phyloP scores from a whole-genome alignment of 2,329 filamentous ascomycete species.

The Talaromyces sp. region DNA sequence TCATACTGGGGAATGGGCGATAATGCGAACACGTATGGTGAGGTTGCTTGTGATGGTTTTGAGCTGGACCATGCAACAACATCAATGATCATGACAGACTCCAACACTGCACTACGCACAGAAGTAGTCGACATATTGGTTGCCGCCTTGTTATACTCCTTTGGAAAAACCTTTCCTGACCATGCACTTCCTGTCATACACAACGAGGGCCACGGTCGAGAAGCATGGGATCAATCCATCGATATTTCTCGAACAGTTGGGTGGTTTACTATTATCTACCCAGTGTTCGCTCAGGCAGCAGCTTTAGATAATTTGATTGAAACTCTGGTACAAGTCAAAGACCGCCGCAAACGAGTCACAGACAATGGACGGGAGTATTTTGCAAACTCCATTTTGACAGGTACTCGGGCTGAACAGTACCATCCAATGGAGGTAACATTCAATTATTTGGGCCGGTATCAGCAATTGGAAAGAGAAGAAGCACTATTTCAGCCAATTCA shows the following conservation, averaged over 20 bases:
- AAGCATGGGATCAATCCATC: slow-evolving; percentile 40
- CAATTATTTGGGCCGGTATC: slow-evolving; percentile 34
- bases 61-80: slow-evolving; percentile 24
- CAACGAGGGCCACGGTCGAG: slow-evolving; percentile 46
- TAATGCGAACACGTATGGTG: slow-evolving; percentile 26
- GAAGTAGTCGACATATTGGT: slow-evolving; percentile 33
- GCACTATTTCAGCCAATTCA: slow-evolving; percentile 40
- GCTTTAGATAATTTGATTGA: slow-evolving; percentile 22
- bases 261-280: slow-evolving; percentile 48
- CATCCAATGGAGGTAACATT: slow-evolving; percentile 36
- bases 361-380: slow-evolving; percentile 37
- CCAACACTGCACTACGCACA: slow-evolving; percentile 26
- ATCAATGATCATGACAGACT: slow-evolving; percentile 23
- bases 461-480: slow-evolving; percentile 41
- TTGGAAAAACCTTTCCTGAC: slow-evolving; percentile 37
- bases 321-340: slow-evolving; percentile 32
- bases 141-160: slow-evolving; percentile 37
- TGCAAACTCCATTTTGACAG: slow-evolving; percentile 24
- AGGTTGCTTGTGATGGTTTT: slow-evolving; percentile 29
- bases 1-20: slow-evolving; percentile 30
- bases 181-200: slow-evolving; percentile 37
- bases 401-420: slow-evolving; percentile 24
- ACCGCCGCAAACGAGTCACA: slow-evolving; percentile 28
- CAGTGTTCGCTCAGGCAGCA: slow-evolving; percentile 30
- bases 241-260: slow-evolving; percentile 46